phyloP scores from a whole-genome alignment of 2,329 filamentous ascomycete species.

The Epichloe elymi region DNA sequence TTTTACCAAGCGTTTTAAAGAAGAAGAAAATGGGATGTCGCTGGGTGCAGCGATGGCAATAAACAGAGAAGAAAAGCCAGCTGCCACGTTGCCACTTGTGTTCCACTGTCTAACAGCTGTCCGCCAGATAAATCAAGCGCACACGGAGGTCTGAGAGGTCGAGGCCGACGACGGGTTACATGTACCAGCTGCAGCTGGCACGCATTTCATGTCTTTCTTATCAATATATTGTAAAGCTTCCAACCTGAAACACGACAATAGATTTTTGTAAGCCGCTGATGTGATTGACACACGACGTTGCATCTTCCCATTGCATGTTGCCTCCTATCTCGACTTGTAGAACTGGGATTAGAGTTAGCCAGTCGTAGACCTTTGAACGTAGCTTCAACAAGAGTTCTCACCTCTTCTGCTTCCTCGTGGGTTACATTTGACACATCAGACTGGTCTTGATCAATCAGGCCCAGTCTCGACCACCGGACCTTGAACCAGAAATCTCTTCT shows the following conservation, averaged over 20 bases:
- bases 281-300: neutral
- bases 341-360: conserved; percentile 20
- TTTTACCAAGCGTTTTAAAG: neutral
- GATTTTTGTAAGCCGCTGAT: neutral
- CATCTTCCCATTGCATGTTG: neutral
- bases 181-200: neutral
- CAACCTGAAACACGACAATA: no score
- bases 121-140: neutral
- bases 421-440: conserved; percentile 53
- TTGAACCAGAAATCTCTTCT: conserved; percentile 72
- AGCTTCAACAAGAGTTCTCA: conserved; percentile 16
- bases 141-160: neutral
- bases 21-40: neutral
- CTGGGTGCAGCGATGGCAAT: neutral
- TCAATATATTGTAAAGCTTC: neutral
- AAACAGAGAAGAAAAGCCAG: neutral
- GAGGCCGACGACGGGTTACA: neutral
- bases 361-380: neutral
- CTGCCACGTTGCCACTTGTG: neutral
- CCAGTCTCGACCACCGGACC: conserved; percentile 52
- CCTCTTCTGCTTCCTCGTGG: conserved; percentile 57
- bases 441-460: conserved; percentile 54
- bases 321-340: conserved; percentile 21
- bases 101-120: conserved; percentile 1
- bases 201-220: neutral